These are phyloP conservation scores for Mortierella sp. DNA, from an alignment of 371 early-diverging fungal species.

Conservation along the genomic window DNA sequence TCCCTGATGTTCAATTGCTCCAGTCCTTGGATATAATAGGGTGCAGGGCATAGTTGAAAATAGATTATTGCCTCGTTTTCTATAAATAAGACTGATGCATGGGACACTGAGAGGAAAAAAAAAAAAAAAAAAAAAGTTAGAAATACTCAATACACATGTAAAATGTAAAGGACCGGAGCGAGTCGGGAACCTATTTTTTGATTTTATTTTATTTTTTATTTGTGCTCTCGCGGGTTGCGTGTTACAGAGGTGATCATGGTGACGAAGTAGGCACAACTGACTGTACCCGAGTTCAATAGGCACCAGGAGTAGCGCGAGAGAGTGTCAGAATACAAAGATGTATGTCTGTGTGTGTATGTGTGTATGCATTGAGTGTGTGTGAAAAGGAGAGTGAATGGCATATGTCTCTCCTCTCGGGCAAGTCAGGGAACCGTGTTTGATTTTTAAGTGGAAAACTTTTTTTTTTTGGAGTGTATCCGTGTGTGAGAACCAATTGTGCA, in stretches of 20 bases:
- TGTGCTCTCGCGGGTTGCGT: background rate
- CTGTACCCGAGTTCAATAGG: background rate
- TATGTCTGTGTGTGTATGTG: background rate
- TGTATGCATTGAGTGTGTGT: background rate
- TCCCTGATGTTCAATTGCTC: background rate
- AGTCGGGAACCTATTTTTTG: constrained; percentile 1
- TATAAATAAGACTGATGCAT: too few species aligned
- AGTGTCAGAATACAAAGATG: background rate
- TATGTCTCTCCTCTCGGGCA: background rate
- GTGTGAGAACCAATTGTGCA: background rate
- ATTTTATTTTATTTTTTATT: background rate
- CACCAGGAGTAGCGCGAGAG: background rate
- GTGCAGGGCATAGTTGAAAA: too few species aligned
- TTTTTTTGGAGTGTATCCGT: constrained; percentile 6
- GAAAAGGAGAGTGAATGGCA: too few species aligned
- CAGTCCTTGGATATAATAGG: too few species aligned
- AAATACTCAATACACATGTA: background rate
- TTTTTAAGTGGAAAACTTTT: background rate
- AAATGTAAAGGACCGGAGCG: background rate
- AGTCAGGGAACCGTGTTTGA: background rate
- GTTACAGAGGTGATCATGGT: background rate
- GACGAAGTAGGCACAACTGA: background rate
- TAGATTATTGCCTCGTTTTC: too few species aligned
- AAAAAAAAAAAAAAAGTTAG: background rate
- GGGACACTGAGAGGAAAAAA: too few species aligned